Evolutionary conservation across 805 yeast genomes (phyloP), one percentile per base, ranked within the genome.

Genomic region (Yamadazyma sp.): DNA sequence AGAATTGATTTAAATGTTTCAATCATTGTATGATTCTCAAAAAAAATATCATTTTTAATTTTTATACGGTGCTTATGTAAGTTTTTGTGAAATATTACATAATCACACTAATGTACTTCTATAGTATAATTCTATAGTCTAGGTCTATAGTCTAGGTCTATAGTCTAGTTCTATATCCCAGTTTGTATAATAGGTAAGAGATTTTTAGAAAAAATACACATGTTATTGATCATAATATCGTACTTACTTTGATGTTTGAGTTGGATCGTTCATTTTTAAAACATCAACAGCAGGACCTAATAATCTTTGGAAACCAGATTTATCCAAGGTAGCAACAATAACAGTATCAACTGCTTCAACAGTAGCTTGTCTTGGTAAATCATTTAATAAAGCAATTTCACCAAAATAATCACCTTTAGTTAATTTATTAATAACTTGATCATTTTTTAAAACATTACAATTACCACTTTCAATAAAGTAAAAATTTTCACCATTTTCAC

Each of bases 261-360:
- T 83, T 35, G 97, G 97, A 60, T 87, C 96, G 53, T 86, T 87
- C 40, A 81, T 68, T 60, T 85, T 83, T 55, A 89, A 74, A 27
- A 86, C 87, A 39, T 85, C 95, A 15, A 88, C 95, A 2, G 88
- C 96, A 23, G 96, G 96, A 2, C 98, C 98, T 44, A 93, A 72
- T 48, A 93, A 72, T 61, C 98, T 79, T 62, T 87, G 89, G 69
- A 93, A 93, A 0, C 96, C 98, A 43, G 83, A 76, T 65, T 91
- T 87, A 43, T 86, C 95, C 49, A 93, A 73, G 3, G 93, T 82
- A n/a, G 94, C 98, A 25, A 89, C 95, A 52, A 85, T 85, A 19
- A 93, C 80, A 27, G 70, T 70, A 33, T 82, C 75, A 12, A 73
- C 66, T 1, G 96, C 96, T 33, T 73, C 78, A 24, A 93, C 93